Evolutionary conservation across 306 rosid genomes (phyloP).

Genomic region (Cucumis cinereus): DNA sequence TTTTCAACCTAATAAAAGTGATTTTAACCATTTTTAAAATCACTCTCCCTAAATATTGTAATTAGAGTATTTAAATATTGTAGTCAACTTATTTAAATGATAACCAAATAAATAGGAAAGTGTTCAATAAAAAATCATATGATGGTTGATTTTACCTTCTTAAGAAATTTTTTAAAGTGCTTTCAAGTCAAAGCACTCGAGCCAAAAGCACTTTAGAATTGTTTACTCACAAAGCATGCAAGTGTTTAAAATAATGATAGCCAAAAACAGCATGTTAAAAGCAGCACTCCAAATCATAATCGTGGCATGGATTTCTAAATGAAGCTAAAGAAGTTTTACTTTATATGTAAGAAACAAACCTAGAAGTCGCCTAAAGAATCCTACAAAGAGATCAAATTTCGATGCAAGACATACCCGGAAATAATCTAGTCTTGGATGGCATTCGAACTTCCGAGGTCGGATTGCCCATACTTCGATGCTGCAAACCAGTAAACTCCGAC

Average conservation of each 20-base stretch:
- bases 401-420: slow-evolving; percentile 2
- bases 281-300: background rate
- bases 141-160: background rate
- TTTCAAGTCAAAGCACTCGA: background rate
- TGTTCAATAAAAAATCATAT: too few species aligned
- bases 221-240: background rate
- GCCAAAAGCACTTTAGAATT: background rate
- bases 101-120: too few species aligned
- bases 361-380: background rate
- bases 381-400: background rate
- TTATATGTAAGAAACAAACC: background rate
- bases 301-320: background rate
- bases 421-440: slow-evolving; percentile 30
- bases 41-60: too few species aligned
- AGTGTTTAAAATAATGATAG: background rate
- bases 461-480: slow-evolving; percentile 44
- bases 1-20: too few species aligned
- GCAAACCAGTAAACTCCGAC: slow-evolving; percentile 39
- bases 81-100: background rate
- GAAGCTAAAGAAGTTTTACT: background rate
- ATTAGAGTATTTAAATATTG: too few species aligned
- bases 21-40: too few species aligned
- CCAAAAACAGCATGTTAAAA: background rate
- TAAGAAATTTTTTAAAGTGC: background rate
- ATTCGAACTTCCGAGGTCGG: slow-evolving; percentile 22